Evolutionary conservation across 306 rosid genomes (phyloP).

Genomic region (Pyrus communis): DNA sequence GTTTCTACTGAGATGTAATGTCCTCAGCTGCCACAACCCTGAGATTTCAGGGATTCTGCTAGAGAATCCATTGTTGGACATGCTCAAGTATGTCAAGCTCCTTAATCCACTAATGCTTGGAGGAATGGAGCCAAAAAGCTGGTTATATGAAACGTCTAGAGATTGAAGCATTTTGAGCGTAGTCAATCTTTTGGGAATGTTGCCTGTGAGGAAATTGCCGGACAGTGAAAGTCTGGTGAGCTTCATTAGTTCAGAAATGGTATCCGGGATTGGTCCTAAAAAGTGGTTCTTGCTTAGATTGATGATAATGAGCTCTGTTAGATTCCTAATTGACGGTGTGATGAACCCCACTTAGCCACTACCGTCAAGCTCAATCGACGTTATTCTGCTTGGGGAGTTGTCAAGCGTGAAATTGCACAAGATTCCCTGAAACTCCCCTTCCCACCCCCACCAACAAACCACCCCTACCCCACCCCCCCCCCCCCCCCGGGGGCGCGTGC

Average conservation of each 20-base stretch:
- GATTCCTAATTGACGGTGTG: conserved; percentile 33
- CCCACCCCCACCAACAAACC: too few species aligned
- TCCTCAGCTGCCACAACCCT: conserved; percentile 25
- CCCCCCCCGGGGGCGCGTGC: background rate
- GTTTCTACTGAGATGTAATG: conserved; percentile 31
- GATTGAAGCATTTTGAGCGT: conserved; percentile 19
- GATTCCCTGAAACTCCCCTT: conserved; percentile 32
- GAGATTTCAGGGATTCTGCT: conserved; percentile 32
- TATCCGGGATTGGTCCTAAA: conserved; percentile 35
- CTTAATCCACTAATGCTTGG: background rate
- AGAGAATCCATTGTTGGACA: conserved; percentile 30
- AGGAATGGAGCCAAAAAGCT: conserved; percentile 32
- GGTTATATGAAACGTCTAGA: conserved; percentile 30
- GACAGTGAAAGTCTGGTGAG: conserved; percentile 36
- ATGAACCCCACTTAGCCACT: conserved; percentile 43
- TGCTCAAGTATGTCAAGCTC: conserved; percentile 28
- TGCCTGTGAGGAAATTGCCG: conserved; percentile 33
- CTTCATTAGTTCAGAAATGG: conserved; percentile 27
- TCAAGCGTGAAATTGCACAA: conserved; percentile 31
- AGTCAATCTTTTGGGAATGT: conserved; percentile 17
- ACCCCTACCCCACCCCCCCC: too few species aligned
- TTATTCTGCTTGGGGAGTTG: conserved; percentile 35
- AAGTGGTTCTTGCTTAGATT: conserved; percentile 35
- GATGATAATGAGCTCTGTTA: conserved; percentile 30
- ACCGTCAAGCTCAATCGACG: conserved; percentile 36